Evolutionary conservation across 768 basidiomycete species (phyloP).

Genomic region (Fibroporia radiculosa): DNA sequence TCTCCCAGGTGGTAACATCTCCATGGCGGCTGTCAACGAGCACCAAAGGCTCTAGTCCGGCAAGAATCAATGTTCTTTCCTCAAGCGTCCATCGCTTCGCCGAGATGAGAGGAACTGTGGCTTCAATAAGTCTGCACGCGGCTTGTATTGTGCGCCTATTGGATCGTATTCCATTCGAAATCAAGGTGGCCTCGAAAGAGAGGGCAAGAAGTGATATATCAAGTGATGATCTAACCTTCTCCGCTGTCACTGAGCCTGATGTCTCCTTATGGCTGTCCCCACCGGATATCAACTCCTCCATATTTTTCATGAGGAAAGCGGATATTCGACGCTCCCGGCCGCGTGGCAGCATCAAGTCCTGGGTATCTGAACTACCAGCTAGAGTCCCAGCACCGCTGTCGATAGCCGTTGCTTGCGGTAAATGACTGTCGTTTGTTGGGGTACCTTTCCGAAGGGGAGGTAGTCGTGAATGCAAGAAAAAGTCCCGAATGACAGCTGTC

Average conservation of each 20-base stretch:
- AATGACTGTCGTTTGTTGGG: background rate
- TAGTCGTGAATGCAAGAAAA: slow-evolving; percentile 56
- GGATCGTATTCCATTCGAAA: slow-evolving; percentile 53
- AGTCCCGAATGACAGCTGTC: slow-evolving; percentile 59
- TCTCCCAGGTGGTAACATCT: slow-evolving; percentile 28
- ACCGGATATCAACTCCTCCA: slow-evolving; percentile 42
- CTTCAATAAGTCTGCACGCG: slow-evolving; percentile 44
- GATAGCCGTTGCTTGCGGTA: background rate
- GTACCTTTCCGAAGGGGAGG: slow-evolving; percentile 28
- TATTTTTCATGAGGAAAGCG: slow-evolving; percentile 50
- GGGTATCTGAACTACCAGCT: background rate
- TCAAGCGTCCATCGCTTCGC: slow-evolving; percentile 44
- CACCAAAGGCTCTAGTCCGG: slow-evolving; percentile 60
- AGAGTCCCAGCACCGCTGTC: background rate
- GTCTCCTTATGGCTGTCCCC: slow-evolving; percentile 36
- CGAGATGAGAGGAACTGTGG: slow-evolving; percentile 33
- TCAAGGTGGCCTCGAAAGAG: slow-evolving; percentile 59
- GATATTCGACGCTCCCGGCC: slow-evolving; percentile 58
- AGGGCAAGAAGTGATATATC: slow-evolving; percentile 65
- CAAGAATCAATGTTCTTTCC: slow-evolving; percentile 60
- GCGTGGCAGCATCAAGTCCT: slow-evolving; percentile 38
- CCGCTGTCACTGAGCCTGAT: slow-evolving; percentile 40
- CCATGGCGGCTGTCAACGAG: slow-evolving; percentile 25
- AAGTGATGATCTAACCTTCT: slow-evolving; percentile 55
- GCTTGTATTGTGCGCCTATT: slow-evolving; percentile 57